phyloP scores from a whole-genome alignment of 2,329 filamentous ascomycete species.

The Rhinocladiella similis region DNA sequence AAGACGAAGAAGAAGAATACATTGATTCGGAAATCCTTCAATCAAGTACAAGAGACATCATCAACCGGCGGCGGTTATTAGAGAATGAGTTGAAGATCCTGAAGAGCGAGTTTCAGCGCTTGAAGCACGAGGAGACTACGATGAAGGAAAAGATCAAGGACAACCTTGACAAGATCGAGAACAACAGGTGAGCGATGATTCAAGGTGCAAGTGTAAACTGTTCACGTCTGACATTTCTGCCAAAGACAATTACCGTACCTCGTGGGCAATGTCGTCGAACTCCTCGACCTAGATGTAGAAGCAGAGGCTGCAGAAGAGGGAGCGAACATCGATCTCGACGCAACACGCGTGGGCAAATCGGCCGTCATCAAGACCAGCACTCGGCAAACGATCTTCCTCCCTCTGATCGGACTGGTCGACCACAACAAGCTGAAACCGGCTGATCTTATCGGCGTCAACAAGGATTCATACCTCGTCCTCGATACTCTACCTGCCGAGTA shows the following conservation, averaged over 20 bases:
- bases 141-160: conserved; percentile 99
- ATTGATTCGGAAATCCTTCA: conserved; percentile 92
- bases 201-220: neutral
- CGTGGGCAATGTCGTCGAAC: conserved; percentile 96
- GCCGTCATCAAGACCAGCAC: conserved; percentile 99
- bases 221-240: conserved; percentile 14
- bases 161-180: conserved; percentile 97
- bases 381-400: conserved; percentile 96
- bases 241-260: conserved; percentile 92
- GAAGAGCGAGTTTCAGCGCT: conserved; percentile 92
- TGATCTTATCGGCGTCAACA: conserved; percentile 97
- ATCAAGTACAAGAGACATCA: conserved; percentile 91
- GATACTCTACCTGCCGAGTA: conserved; percentile 97
- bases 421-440: conserved; percentile 92
- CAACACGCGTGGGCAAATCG: conserved; percentile 93
- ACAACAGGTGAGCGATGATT: conserved; percentile 74
- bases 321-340: conserved; percentile 97
- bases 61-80: conserved; percentile 83
- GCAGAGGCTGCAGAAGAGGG: conserved; percentile 96
- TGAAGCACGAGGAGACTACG: conserved; percentile 90
- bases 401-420: conserved; percentile 94
- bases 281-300: conserved; percentile 93
- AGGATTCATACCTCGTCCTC: conserved; percentile 95
- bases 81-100: conserved; percentile 99
- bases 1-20: conserved; percentile 72